Conservation (phyloP, 164 flowering plant species). For the Aristolochia contorta region DNA sequence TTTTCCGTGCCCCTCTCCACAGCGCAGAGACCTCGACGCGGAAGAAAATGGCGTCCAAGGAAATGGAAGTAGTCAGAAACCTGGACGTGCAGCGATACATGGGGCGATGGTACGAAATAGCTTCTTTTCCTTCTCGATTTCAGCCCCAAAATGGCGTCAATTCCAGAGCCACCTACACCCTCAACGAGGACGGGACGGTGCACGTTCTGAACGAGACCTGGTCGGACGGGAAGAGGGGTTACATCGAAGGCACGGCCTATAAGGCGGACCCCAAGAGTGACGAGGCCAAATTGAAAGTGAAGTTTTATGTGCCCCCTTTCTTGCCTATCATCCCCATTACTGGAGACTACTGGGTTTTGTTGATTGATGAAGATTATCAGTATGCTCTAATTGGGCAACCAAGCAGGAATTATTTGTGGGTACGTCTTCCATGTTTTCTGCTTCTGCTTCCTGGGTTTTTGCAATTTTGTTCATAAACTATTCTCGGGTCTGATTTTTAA, state of each 20-base stretch:
- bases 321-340: conserved; percentile 75
- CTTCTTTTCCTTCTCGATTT: conserved; percentile 69
- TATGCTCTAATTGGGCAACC: conserved; percentile 81
- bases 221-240: conserved; percentile 61
- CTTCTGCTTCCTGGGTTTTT: neutral
- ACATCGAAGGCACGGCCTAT: conserved; percentile 73
- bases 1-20: neutral
- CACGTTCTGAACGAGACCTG: conserved; percentile 83
- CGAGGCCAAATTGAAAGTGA: conserved; percentile 94
- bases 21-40: neutral
- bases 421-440: conserved; percentile 16
- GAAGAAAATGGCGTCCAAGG: conserved; percentile 15
- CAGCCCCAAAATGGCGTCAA: conserved; percentile 66
- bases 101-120: conserved; percentile 97
- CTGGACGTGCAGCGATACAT: conserved; percentile 65
- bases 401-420: conserved; percentile 68
- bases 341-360: conserved; percentile 93
- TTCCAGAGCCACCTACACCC: conserved; percentile 83
- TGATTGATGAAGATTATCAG: conserved; percentile 62
- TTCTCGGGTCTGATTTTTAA: neutral
- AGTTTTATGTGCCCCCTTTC: conserved; percentile 83
- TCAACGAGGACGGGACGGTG: conserved; percentile 68
- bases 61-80: conserved; percentile 68
- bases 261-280: conserved; percentile 71
- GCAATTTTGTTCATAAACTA: neutral